Evolutionary conservation across 2,329 filamentous ascomycete species (phyloP).

Genomic region (Claviceps cyperi): DNA sequence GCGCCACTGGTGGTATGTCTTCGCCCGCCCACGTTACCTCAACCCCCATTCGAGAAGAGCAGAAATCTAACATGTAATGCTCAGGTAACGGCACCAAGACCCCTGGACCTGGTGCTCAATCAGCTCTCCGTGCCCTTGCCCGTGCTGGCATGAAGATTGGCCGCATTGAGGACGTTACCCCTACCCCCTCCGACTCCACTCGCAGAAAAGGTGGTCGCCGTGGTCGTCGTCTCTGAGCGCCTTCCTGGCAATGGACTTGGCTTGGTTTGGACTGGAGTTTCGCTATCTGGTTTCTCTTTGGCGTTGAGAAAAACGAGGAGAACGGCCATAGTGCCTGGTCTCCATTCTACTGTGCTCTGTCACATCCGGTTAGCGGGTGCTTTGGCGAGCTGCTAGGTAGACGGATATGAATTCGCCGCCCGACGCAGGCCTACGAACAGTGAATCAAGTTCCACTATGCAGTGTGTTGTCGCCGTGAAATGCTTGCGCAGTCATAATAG

Average conservation of each 20-base stretch:
- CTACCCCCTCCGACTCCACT: constrained; percentile 97
- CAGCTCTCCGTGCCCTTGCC: constrained; percentile 93
- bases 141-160: constrained; percentile 99
- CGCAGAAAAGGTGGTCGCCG: constrained; percentile 99
- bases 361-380: constrained; percentile 11
- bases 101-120: constrained; percentile 96
- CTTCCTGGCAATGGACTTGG: constrained; percentile 9
- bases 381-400: constrained; percentile 20
- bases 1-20: constrained; percentile 83
- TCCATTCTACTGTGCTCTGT: constrained; percentile 40
- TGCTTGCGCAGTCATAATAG: not conserved
- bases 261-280: constrained; percentile 23
- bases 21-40: not conserved
- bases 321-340: constrained; percentile 55
- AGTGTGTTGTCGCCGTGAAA: constrained; percentile 2
- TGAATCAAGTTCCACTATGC: constrained; percentile 16
- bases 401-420: constrained; percentile 30
- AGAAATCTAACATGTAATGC: not conserved
- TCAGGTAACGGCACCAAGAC: constrained; percentile 98
- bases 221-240: constrained; percentile 94
- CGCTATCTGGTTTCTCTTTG: constrained; percentile 40
- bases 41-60: too few species aligned
- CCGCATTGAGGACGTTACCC: constrained; percentile 98
- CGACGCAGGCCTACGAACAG: constrained; percentile 28
- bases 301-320: constrained; percentile 59